Evolutionary conservation across 192 early-diverging fungal species (phyloP).

Genomic region (Dimargaris verticillata): DNA sequence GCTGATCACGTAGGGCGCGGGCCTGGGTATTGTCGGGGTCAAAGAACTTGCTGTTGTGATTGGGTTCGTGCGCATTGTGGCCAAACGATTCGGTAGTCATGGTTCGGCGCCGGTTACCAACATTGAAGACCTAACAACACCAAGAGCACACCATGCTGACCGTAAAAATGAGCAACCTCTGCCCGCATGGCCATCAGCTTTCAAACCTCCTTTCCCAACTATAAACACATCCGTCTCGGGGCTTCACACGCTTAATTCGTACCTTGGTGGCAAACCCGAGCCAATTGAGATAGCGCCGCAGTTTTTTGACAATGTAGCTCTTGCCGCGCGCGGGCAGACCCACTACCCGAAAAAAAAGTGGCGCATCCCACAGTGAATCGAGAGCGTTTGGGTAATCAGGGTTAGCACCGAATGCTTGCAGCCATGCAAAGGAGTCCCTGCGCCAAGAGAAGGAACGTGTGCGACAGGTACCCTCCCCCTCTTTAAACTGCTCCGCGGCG

Average conservation of each 20-base stretch:
- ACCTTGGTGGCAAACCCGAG: constrained; percentile 64
- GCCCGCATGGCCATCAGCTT: too few species aligned
- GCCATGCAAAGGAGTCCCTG: neutral
- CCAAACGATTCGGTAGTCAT: neutral
- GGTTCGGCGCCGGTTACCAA: constrained; percentile 75
- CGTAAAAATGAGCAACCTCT: too few species aligned
- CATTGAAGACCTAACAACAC: constrained; percentile 54
- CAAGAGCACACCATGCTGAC: too few species aligned
- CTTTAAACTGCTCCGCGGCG: constrained; percentile 1
- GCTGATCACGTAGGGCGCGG: constrained; percentile 57
- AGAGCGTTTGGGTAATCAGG: too few species aligned
- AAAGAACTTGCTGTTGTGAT: constrained; percentile 81
- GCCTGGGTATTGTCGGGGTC: constrained; percentile 75
- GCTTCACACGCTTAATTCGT: neutral
- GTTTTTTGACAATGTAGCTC: constrained; percentile 88
- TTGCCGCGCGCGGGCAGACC: constrained; percentile 93
- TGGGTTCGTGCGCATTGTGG: constrained; percentile 16
- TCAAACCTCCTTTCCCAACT: too few species aligned
- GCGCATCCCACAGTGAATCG: too few species aligned
- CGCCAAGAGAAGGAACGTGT: neutral
- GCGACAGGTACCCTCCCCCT: neutral
- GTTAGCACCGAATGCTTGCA: neutral
- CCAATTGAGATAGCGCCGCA: constrained; percentile 75
- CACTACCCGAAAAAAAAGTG: constrained; percentile 22
- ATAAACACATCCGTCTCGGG: too few species aligned